Conservation (phyloP, 768 basidiomycete genomes). For the Mycena venus region DNA sequence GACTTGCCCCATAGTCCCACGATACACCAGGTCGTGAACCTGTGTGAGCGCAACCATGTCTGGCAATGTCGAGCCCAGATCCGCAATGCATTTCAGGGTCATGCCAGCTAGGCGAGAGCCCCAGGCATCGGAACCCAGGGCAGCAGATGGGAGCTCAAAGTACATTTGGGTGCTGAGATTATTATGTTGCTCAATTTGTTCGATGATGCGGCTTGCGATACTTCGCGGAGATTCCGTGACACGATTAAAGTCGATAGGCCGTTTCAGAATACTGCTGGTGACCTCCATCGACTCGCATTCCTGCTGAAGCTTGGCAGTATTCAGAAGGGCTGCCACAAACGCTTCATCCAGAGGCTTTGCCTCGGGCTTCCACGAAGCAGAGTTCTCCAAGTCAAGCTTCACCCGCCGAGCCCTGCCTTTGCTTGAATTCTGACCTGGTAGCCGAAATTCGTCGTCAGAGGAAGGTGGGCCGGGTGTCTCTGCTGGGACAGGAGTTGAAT, state of each 20-base stretch:
- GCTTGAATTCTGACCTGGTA: neutral
- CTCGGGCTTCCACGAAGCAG: no score
- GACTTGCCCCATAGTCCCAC: neutral
- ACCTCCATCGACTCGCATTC: neutral
- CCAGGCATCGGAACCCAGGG: neutral
- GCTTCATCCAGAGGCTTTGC: no score
- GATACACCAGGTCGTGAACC: neutral
- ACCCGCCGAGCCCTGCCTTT: no score
- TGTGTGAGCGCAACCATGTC: neutral
- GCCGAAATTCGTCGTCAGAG: neutral
- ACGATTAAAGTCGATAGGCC: no score
- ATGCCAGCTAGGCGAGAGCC: neutral
- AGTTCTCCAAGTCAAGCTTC: no score
- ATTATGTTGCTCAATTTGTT: conserved; percentile 11
- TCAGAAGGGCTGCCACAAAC: neutral
- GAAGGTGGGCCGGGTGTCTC: neutral
- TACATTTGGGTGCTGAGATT: conserved; percentile 15
- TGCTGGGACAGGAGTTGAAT: no score
- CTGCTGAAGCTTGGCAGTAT: neutral
- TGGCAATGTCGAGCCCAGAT: neutral
- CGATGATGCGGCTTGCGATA: neutral
- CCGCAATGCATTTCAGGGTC: neutral
- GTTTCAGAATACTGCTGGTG: neutral
- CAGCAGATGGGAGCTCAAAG: neutral
- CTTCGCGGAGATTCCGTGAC: neutral